Percentiles rank a stretch among this genome's conserved stretches.
Conservation (phyloP, 331 rosid species). For the Cydonia oblonga region DNA sequence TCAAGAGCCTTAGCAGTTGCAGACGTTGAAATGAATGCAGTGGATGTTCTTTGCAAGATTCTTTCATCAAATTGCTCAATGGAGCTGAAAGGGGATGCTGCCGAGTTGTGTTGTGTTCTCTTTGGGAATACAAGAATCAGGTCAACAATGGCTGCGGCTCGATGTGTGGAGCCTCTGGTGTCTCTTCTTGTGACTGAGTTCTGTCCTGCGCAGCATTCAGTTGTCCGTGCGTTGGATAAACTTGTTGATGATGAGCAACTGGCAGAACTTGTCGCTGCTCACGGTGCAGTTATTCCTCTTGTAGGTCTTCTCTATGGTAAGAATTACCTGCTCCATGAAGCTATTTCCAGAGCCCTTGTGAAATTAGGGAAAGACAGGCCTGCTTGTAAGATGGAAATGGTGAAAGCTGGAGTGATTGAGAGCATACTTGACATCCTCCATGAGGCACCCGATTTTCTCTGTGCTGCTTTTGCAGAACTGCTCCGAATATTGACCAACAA, state of each 20-base stretch:
- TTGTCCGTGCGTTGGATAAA: slow-evolving; percentile 88
- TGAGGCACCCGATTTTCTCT: slow-evolving; percentile 88
- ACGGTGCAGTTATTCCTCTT: slow-evolving; percentile 90
- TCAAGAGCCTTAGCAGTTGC: slow-evolving; percentile 95
- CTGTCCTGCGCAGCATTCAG: slow-evolving; percentile 82
- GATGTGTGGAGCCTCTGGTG: slow-evolving; percentile 92
- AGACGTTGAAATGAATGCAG: slow-evolving; percentile 97
- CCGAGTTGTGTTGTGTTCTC: slow-evolving; percentile 86
- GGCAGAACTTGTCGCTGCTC: slow-evolving; percentile 91
- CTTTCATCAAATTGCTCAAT: slow-evolving; percentile 79
- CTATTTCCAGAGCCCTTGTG: slow-evolving; percentile 84
- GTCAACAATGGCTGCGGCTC: slow-evolving; percentile 85
- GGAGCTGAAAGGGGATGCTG: slow-evolving; percentile 95
- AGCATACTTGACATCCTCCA: slow-evolving; percentile 70
- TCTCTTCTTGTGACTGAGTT: slow-evolving; percentile 80
- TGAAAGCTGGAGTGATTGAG: slow-evolving; percentile 89
- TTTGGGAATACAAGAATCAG: slow-evolving; percentile 96
- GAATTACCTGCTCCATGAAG: slow-evolving; percentile 89
- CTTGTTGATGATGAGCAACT: slow-evolving; percentile 95
- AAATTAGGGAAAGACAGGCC: slow-evolving; percentile 97
- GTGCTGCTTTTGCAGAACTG: slow-evolving; percentile 81
- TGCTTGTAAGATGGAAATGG: slow-evolving; percentile 96
- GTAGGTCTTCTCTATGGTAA: slow-evolving; percentile 82
- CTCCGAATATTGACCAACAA: slow-evolving; percentile 94
- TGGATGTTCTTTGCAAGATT: slow-evolving; percentile 95